phyloP scores from a whole-genome alignment of 345 rosid species.

The Nasturtium officinale region DNA sequence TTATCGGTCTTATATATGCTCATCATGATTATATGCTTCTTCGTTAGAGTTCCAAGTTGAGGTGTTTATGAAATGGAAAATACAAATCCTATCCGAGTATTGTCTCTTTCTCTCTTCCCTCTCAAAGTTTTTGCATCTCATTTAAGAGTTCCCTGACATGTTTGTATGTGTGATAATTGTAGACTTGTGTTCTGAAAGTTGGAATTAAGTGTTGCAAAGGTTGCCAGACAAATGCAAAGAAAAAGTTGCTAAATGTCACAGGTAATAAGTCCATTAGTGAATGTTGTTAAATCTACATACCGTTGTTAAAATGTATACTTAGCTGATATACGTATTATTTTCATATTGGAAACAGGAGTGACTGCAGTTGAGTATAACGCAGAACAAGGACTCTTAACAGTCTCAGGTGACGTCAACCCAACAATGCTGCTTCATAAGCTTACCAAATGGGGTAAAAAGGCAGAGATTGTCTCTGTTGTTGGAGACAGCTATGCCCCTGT shows the following conservation, averaged over 20 bases:
- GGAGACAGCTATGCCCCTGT: constrained; percentile 9
- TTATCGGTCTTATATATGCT: not conserved
- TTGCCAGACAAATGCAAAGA: constrained; percentile 11
- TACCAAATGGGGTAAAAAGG: constrained; percentile 33
- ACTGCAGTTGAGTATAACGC: constrained; percentile 25
- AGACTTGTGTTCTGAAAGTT: constrained; percentile 36
- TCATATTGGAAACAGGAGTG: constrained; percentile 26
- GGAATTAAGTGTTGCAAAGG: constrained; percentile 35
- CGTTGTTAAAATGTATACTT: not conserved
- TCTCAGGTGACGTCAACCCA: constrained; percentile 30
- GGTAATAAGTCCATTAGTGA: constrained; percentile 15
- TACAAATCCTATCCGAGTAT: constrained; percentile 2
- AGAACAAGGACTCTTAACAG: constrained; percentile 30
- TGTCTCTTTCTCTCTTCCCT: not conserved
- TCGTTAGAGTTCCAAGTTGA: not conserved
- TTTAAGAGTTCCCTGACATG: not conserved
- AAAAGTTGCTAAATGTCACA: constrained; percentile 20
- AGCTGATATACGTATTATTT: not conserved
- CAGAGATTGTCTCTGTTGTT: constrained; percentile 21
- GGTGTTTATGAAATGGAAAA: constrained; percentile 15
- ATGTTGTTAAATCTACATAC: not conserved
- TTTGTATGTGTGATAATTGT: constrained; percentile 11
- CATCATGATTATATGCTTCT: not conserved
- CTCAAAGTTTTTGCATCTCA: not conserved
- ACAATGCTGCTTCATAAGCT: constrained; percentile 26